phyloP scores from a whole-genome alignment of 129 eudicot genomes.

The Smallanthus sonchifolius region DNA sequence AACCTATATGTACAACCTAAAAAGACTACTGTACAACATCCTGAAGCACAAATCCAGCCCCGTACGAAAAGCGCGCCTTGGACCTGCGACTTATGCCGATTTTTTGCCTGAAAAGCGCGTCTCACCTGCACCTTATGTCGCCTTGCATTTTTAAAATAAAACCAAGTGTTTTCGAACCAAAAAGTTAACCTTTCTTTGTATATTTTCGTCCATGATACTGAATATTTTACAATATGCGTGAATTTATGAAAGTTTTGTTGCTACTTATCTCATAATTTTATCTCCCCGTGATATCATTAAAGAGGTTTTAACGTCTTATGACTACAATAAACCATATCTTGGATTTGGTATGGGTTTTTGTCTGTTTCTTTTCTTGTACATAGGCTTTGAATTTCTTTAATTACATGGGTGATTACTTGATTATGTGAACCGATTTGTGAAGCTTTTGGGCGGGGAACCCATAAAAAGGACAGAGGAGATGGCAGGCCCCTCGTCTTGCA shows the following conservation, averaged over 20 bases:
- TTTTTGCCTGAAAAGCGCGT: too few species aligned
- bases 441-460: slow-evolving; percentile 33
- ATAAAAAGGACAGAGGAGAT: slow-evolving; percentile 31
- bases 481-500: slow-evolving; percentile 45
- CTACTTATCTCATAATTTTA: background rate
- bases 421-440: slow-evolving; percentile 46
- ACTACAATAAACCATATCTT: background rate
- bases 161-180: background rate
- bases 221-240: background rate
- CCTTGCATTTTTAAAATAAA: too few species aligned
- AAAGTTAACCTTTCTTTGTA: background rate
- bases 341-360: background rate
- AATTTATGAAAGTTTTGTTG: background rate
- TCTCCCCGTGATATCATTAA: background rate
- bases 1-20: too few species aligned
- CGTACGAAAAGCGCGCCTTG: too few species aligned
- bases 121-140: too few species aligned
- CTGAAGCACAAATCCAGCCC: too few species aligned
- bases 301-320: background rate
- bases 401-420: slow-evolving; percentile 53
- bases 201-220: background rate
- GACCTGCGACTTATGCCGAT: too few species aligned
- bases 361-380: background rate
- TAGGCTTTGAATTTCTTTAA: background rate
- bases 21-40: too few species aligned